Base-by-base conservation (phyloP, 2,329 filamentous ascomycete species). In the Aaosphaeria arxii region DNA sequence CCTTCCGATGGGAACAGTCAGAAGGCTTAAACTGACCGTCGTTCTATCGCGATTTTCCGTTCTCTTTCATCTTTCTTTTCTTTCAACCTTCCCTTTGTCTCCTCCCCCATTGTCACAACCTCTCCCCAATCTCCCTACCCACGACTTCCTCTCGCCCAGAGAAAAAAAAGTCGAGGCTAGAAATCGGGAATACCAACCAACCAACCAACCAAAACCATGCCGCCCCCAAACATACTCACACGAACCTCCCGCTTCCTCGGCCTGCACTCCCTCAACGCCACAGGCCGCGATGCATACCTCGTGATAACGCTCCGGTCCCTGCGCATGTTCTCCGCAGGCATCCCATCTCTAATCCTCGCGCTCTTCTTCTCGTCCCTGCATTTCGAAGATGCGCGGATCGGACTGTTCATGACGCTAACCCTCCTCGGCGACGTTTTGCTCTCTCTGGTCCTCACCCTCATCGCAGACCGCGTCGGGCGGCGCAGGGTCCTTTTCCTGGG, bases 301-400 rank as follows among this genome's bases (percentile, higher is more conserved):
- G 66, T 72, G 43, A 83, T 84, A 54, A 54, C 52, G 4, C 51
- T 68, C 29, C 63, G 66, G 31, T 63, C 57, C 11, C 42, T 66
- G 30, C 64, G 66, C 50, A 67, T 69, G 64, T 68, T 69, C 48
- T 59, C 58, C 1, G 63, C 66, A n/a, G 66, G 66, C 31, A 69
- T 69, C 17, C 66, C 66, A 1, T 62, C 63, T 7, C 60, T 72
- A 24, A 67, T 71, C 33, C 58, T 72, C 5, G 69, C 66, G 1
- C 54, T 71, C 28, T 71, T 70, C 62, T 70, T 72, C 51, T 55
- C 66, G 28, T 62, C 62, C 4, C 62, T 72, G 4, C 46, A 56
- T 24, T 66, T 71, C 36, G 56, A 66, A 2, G 69, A 71, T 44
- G 57, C 56, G 9, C 58, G 62, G 6, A 71, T 72, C 39, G 70